phyloP scores from a whole-genome alignment of 2,329 filamentous ascomycete species.

The Fusarium illudens region DNA sequence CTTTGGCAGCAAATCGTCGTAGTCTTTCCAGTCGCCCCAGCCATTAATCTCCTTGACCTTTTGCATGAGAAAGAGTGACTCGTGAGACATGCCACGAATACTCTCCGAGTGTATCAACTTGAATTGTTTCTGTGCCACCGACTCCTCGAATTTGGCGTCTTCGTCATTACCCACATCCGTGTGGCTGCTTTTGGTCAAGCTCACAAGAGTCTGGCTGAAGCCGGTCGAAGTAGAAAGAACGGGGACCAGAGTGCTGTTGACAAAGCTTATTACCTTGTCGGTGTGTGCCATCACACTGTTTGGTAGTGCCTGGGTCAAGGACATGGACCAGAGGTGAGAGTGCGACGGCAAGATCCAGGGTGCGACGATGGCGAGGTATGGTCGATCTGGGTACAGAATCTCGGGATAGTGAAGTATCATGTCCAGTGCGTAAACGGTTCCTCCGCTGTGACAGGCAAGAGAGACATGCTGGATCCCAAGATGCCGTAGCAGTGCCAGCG shows the following conservation, averaged over 20 bases:
- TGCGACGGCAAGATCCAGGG: constrained; percentile 18
- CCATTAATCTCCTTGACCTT: neutral
- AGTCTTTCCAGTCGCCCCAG: constrained; percentile 21
- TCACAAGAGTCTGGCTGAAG: constrained; percentile 10
- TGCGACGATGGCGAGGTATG: constrained; percentile 15
- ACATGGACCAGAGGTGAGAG: neutral
- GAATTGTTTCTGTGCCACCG: neutral
- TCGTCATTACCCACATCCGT: neutral
- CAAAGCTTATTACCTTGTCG: constrained; percentile 18
- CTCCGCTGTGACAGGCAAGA: constrained; percentile 19
- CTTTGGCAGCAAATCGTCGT: constrained; percentile 12
- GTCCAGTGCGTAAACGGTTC: constrained; percentile 22
- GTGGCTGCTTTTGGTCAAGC: neutral
- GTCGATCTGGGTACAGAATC: constrained; percentile 11
- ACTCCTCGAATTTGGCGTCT: constrained; percentile 7
- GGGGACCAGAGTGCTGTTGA: constrained; percentile 9
- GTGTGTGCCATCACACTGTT: constrained; percentile 1
- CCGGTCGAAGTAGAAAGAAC: constrained; percentile 11
- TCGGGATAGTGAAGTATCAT: constrained; percentile 25
- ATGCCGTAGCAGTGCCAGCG: neutral
- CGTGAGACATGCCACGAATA: constrained; percentile 11
- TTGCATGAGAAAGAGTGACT: constrained; percentile 22
- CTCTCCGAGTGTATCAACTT: constrained; percentile 2
- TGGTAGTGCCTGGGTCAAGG: constrained; percentile 3
- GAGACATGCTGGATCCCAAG: constrained; percentile 14